phyloP scores from a whole-genome alignment of 2,329 filamentous ascomycete genomes.

The Parasarocladium wereldwijsianum region DNA sequence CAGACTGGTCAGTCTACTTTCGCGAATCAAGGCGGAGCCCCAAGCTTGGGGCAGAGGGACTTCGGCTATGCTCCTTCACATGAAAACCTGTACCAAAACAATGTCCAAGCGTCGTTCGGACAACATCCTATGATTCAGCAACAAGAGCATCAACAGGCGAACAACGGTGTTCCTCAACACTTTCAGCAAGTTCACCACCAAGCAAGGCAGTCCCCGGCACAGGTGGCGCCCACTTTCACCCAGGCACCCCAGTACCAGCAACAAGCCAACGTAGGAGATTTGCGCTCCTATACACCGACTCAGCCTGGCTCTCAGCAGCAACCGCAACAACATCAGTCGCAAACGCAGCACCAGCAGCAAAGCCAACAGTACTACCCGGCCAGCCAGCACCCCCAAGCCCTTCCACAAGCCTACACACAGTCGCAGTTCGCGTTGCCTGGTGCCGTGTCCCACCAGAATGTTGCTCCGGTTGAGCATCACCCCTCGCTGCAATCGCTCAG shows the following conservation, averaged over 20 bases:
- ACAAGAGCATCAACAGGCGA: constrained; percentile 15
- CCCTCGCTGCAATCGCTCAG: no score
- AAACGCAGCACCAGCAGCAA: constrained; percentile 11
- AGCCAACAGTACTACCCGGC: constrained; percentile 11
- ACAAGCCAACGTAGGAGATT: constrained; percentile 3
- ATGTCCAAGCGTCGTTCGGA: no score
- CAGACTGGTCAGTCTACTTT: constrained; percentile 14
- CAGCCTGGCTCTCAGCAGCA: constrained; percentile 6
- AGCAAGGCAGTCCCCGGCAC: constrained; percentile 4
- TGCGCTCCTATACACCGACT: neutral
- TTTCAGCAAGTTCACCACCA: constrained; percentile 13
- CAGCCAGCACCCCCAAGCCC: constrained; percentile 4
- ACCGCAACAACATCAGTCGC: constrained; percentile 5
- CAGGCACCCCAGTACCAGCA: neutral
- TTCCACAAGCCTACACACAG: no score
- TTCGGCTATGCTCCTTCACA: constrained; percentile 20
- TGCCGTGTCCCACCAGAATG: no score
- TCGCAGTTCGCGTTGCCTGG: no score
- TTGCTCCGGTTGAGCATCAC: no score
- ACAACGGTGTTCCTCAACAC: constrained; percentile 17
- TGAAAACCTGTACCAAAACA: no score
- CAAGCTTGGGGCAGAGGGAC: constrained; percentile 17
- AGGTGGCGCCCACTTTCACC: constrained; percentile 5
- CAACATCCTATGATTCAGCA: constrained; percentile 20
- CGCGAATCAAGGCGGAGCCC: constrained; percentile 14